Percentiles rank a stretch among this genome's conserved stretches.
Evolutionary conservation across 75 land plant species (phyloP).

Genomic region (Adiantum capillusveneris): DNA sequence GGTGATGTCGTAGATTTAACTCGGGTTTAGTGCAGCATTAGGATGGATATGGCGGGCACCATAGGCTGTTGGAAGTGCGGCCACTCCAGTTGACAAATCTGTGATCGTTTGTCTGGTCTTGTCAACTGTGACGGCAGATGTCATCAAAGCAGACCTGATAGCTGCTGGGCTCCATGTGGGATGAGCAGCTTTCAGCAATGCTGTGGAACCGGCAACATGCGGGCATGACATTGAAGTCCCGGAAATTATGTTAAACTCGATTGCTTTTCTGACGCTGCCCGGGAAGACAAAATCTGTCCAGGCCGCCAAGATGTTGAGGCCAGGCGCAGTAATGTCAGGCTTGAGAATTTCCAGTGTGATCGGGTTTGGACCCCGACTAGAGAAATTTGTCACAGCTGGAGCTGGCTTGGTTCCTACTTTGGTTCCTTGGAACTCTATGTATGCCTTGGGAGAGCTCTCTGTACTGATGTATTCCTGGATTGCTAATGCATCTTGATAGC

Average conservation of each 20-base stretch:
- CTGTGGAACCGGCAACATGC: conserved; percentile 58
- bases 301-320: conserved; percentile 43
- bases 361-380: conserved; percentile 32
- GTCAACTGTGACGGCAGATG: conserved; percentile 44
- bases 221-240: conserved; percentile 72
- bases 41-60: conserved; percentile 28
- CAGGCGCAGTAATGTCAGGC: conserved; percentile 46
- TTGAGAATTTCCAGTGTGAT: conserved; percentile 27
- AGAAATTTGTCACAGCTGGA: conserved; percentile 34
- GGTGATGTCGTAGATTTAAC: conserved; percentile 19
- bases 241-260: conserved; percentile 43
- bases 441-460: background rate
- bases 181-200: conserved; percentile 58
- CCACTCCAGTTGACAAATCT: conserved; percentile 30
- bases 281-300: conserved; percentile 20
- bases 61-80: conserved; percentile 24
- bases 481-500: conserved; percentile 3
- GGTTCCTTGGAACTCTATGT: background rate
- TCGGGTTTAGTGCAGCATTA: conserved; percentile 13
- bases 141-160: conserved; percentile 79
- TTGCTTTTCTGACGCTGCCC: conserved; percentile 1
- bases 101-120: conserved; percentile 25
- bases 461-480: conserved; percentile 15
- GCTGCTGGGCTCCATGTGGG: conserved; percentile 86
- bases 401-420: conserved; percentile 19